A percentile compares a stretch with the other conserved stretches of the same genome.
These are phyloP conservation scores for Saturnispora silvae DNA, from an alignment of 805 yeast species.

Conservation along the genomic window DNA sequence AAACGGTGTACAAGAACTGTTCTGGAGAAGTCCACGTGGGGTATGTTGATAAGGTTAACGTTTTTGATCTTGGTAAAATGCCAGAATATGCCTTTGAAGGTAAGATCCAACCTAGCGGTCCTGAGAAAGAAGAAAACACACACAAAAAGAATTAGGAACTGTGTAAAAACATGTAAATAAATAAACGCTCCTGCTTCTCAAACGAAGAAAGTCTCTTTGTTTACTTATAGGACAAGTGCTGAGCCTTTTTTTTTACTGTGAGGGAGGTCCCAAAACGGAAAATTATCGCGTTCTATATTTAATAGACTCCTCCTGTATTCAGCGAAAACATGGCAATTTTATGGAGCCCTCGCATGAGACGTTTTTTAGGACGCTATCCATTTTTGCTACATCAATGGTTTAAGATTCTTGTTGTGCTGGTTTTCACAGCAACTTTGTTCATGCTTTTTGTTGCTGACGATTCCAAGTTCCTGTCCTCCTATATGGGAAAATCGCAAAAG, in stretches of 20 bases:
- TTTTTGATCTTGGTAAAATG: conserved; percentile 6
- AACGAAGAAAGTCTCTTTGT: too few relatives aligned
- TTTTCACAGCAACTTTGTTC: background rate
- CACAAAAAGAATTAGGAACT: too few relatives aligned
- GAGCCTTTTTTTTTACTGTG: background rate
- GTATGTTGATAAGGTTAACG: conserved; percentile 8
- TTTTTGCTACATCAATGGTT: conserved; percentile 5
- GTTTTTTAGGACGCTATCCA: conserved; percentile 2
- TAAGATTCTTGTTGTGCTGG: background rate
- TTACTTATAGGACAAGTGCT: too few relatives aligned
- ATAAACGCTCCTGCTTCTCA: too few relatives aligned
- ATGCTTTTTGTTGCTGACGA: too few relatives aligned
- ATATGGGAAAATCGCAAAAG: conserved; percentile 4
- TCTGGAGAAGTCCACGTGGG: conserved; percentile 15
- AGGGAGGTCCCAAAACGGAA: too few relatives aligned
- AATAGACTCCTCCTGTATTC: too few relatives aligned
- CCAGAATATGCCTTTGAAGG: conserved; percentile 7
- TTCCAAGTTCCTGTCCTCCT: background rate
- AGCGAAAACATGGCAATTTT: conserved; percentile 9
- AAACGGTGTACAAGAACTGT: conserved; percentile 12
- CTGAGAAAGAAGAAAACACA: background rate
- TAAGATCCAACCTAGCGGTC: conserved; percentile 6
- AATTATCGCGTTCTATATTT: too few relatives aligned
- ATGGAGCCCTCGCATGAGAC: conserved; percentile 4
- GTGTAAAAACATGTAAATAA: too few relatives aligned